Evolutionary conservation across 129 eudicot genomes (phyloP).

Genomic region (Arctium lappa): DNA sequence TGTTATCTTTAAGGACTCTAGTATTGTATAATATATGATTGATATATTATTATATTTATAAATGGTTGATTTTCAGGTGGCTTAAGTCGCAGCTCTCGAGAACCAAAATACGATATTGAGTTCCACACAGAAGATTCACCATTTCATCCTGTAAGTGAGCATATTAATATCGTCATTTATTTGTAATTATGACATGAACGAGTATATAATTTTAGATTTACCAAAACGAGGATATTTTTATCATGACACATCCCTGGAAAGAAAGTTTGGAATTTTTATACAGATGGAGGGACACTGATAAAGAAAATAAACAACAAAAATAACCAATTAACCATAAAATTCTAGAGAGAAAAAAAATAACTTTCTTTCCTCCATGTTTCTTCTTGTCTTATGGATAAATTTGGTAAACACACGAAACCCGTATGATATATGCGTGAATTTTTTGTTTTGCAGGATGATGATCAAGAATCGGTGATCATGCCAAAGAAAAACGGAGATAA

Average conservation of each 20-base stretch:
- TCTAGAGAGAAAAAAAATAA: too few species aligned
- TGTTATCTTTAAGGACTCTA: neutral
- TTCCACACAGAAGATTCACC: conserved; percentile 83
- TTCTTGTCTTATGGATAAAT: too few species aligned
- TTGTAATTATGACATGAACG: neutral
- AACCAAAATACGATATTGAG: conserved; percentile 85
- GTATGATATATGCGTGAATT: neutral
- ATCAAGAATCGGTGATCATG: conserved; percentile 82
- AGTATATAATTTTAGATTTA: neutral
- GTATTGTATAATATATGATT: neutral
- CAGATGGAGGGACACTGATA: too few species aligned
- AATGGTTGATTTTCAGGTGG: conserved; percentile 45
- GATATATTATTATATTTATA: neutral
- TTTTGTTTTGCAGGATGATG: conserved; percentile 63
- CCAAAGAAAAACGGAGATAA: conserved; percentile 78
- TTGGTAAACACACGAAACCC: neutral
- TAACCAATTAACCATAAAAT: too few species aligned
- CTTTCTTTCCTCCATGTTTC: too few species aligned
- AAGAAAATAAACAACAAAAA: too few species aligned
- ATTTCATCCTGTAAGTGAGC: conserved; percentile 63
- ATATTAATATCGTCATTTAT: neutral
- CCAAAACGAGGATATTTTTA: neutral
- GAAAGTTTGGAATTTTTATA: too few species aligned
- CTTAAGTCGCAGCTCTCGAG: conserved; percentile 71
- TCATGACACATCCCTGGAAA: too few species aligned